Percentiles rank a stretch among this genome's conserved stretches.
phyloP scores from a whole-genome alignment of 129 eudicot genomes.

The Oenanthe sinensis region DNA sequence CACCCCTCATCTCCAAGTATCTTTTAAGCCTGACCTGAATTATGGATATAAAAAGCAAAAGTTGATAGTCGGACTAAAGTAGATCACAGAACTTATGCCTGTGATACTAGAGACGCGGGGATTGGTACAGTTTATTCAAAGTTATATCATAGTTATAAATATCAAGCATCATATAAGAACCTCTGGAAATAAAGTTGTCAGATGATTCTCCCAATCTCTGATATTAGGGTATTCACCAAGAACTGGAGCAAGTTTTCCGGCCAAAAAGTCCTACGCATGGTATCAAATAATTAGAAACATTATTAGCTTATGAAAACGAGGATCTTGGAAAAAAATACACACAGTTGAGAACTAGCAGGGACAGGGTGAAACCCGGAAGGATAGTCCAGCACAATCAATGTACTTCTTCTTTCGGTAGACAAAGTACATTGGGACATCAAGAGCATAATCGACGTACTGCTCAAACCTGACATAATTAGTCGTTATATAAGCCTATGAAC shows the following conservation, averaged over 20 bases:
- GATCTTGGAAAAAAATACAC: neutral
- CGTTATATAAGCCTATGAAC: neutral
- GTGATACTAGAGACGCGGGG: constrained; percentile 8
- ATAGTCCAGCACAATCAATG: constrained; percentile 79
- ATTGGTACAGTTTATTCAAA: neutral
- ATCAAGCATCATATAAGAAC: constrained; percentile 22
- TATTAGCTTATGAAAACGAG: neutral
- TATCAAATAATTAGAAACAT: constrained; percentile 15
- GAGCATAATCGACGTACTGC: constrained; percentile 96
- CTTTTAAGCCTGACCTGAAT: constrained; percentile 90
- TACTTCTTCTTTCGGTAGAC: constrained; percentile 80
- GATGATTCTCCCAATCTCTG: constrained; percentile 96
- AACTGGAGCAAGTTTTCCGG: constrained; percentile 74
- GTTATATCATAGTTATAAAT: constrained; percentile 3
- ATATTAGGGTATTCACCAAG: constrained; percentile 87
- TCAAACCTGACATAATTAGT: constrained; percentile 60
- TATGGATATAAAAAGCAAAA: constrained; percentile 3
- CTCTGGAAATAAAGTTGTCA: constrained; percentile 93
- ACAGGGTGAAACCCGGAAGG: constrained; percentile 68
- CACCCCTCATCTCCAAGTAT: constrained; percentile 98
- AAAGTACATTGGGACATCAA: constrained; percentile 96
- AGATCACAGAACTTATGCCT: constrained; percentile 21
- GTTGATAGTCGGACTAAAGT: neutral
- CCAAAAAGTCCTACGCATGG: constrained; percentile 72
- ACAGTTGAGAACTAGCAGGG: neutral